A percentile compares a stretch with the other conserved stretches of the same genome.
phyloP scores from a whole-genome alignment of 345 rosid species.

The Hevea brasiliensis region DNA sequence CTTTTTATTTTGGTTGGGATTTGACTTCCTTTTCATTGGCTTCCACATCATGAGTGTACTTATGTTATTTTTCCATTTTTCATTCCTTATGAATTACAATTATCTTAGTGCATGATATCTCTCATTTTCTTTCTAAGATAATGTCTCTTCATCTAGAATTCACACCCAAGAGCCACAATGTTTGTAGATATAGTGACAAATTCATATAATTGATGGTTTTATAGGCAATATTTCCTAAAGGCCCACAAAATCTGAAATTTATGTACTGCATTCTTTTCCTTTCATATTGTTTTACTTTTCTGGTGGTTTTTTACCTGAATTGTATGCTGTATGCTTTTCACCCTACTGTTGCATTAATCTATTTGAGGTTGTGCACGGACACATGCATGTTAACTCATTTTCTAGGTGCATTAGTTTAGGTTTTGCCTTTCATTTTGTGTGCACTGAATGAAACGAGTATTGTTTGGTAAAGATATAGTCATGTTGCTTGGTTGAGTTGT shows the following conservation, averaged over 20 bases:
- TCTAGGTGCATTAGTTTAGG: neutral
- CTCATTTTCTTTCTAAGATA: too few relatives aligned
- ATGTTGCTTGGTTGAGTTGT: neutral
- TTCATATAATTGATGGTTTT: neutral
- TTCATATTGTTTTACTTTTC: neutral
- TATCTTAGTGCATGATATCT: neutral
- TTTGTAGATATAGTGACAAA: neutral
- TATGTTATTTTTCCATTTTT: neutral
- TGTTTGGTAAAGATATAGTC: neutral
- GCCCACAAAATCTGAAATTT: neutral
- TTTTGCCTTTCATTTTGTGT: slow-evolving; percentile 4
- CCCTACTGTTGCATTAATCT: neutral
- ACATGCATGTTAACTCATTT: neutral
- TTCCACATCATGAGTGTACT: neutral
- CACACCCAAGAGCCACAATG: neutral
- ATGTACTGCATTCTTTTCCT: neutral
- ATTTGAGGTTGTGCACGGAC: neutral
- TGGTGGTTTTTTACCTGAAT: neutral
- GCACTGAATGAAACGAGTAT: neutral
- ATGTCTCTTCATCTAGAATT: neutral
- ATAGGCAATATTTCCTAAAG: neutral
- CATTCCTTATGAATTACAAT: neutral
- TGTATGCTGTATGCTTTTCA: neutral
- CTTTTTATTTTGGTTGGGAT: neutral
- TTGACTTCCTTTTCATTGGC: neutral